A percentile compares a stretch with the other conserved stretches of the same genome.
Evolutionary conservation across 2,329 filamentous ascomycete genomes (phyloP).

Genomic region (Colletotrichum eleusines): DNA sequence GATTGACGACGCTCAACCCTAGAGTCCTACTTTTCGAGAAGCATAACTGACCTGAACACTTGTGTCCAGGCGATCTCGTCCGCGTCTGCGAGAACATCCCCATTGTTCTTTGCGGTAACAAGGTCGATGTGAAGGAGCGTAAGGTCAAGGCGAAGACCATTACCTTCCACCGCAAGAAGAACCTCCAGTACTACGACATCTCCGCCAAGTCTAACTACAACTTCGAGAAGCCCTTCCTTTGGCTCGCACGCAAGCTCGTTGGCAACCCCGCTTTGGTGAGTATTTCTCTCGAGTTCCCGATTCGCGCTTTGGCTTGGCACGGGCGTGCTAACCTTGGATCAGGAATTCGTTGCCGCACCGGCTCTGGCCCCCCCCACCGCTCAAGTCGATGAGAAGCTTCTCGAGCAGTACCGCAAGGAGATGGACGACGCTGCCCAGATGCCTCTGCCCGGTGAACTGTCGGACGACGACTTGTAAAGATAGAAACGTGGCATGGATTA

Average conservation of each 20-base stretch:
- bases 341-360: conserved; percentile 97
- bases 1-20: not conserved
- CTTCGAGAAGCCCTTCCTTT: conserved; percentile 99
- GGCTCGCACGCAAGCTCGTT: conserved; percentile 98
- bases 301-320: conserved; percentile 5
- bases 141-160: conserved; percentile 99
- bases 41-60: not conserved
- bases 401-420: conserved; percentile 87
- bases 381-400: conserved; percentile 84
- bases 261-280: conserved; percentile 88
- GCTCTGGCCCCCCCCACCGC: conserved; percentile 95
- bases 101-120: conserved; percentile 98
- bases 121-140: conserved; percentile 99
- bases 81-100: conserved; percentile 99
- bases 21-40: not conserved
- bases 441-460: conserved; percentile 96
- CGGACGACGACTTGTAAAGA: conserved; percentile 75
- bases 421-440: conserved; percentile 83
- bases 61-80: conserved; percentile 86
- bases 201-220: conserved; percentile 99
- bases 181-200: conserved; percentile 99
- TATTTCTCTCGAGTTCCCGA: conserved; percentile 41
- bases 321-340: conserved; percentile 47
- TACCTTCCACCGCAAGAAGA: conserved; percentile 99
- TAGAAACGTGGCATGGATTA: conserved; percentile 26